A percentile compares a stretch with the other conserved stretches of the same genome.
phyloP scores from a whole-genome alignment of 2,329 filamentous ascomycete species.

The Coniochaeta ligniaria region DNA sequence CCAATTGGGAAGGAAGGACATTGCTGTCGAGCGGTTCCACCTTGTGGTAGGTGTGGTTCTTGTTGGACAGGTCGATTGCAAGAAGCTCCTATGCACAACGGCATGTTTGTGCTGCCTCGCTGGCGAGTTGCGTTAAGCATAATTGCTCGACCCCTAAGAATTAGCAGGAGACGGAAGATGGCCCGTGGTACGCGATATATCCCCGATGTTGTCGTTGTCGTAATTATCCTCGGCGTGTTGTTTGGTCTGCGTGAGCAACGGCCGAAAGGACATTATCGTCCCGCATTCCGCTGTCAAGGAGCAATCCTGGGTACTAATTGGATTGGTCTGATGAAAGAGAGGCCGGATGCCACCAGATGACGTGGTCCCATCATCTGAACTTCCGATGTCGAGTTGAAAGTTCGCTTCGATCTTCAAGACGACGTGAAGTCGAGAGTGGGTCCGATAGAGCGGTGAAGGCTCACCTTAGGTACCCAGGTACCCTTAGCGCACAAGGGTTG shows the following conservation, averaged over 20 bases:
- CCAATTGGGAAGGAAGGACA: slow-evolving; percentile 1
- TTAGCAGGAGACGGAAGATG: background rate
- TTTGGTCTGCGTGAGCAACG: background rate
- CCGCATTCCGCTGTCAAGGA: background rate
- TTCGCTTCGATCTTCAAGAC: background rate
- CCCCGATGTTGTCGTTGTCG: background rate
- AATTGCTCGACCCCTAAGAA: background rate
- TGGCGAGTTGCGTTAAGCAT: background rate
- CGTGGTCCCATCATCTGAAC: background rate
- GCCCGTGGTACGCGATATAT: background rate
- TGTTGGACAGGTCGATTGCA: slow-evolving; percentile 5
- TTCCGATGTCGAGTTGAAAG: no score
- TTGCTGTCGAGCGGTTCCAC: slow-evolving; percentile 3
- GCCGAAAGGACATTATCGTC: background rate
- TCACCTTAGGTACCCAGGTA: background rate
- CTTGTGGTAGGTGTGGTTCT: slow-evolving; percentile 4
- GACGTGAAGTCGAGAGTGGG: background rate
- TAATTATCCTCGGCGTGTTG: background rate
- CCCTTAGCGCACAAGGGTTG: no score
- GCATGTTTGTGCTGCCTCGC: slow-evolving; percentile 11
- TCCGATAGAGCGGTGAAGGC: background rate
- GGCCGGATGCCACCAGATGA: background rate
- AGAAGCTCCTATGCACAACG: slow-evolving; percentile 5
- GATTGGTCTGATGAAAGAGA: background rate
- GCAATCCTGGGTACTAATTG: no score